A percentile compares a stretch with the other conserved stretches of the same genome.
These are phyloP conservation scores for Daldinia bambusicola DNA, from an alignment of 495 filamentous ascomycete genomes.

Conservation along the genomic window DNA sequence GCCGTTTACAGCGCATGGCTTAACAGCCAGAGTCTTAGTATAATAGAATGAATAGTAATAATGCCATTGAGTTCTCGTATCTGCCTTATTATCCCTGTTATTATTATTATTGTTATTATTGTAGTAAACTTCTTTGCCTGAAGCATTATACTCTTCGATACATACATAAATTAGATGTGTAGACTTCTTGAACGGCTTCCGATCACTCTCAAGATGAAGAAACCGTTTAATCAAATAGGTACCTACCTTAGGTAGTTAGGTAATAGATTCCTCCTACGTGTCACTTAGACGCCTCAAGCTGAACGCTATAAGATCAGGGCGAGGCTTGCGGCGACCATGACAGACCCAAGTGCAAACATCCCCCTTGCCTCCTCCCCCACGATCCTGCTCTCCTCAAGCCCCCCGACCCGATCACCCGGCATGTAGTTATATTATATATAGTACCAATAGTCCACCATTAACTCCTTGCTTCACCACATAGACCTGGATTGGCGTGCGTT, in stretches of 20 bases:
- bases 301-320: conserved; percentile 10
- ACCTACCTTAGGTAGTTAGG: neutral
- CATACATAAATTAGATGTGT: neutral
- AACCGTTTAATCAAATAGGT: neutral
- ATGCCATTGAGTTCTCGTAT: neutral
- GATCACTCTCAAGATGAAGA: neutral
- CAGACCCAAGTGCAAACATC: conserved; percentile 23
- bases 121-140: too few species aligned
- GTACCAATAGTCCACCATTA: neutral
- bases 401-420: conserved; percentile 8
- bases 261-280: neutral
- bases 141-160: neutral
- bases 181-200: neutral
- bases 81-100: too few species aligned
- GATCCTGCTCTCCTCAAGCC: conserved; percentile 8
- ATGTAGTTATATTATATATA: neutral
- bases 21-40: neutral
- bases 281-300: neutral
- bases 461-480: neutral
- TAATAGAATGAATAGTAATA: conserved; percentile 6
- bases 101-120: too few species aligned
- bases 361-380: conserved; percentile 8
- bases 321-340: conserved; percentile 27
- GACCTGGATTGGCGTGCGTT: conserved; percentile 6
- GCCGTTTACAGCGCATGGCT: conserved; percentile 3